These are phyloP conservation scores for Tulasnella sp. DNA, from an alignment of 768 basidiomycete species.

Conservation along the genomic window DNA sequence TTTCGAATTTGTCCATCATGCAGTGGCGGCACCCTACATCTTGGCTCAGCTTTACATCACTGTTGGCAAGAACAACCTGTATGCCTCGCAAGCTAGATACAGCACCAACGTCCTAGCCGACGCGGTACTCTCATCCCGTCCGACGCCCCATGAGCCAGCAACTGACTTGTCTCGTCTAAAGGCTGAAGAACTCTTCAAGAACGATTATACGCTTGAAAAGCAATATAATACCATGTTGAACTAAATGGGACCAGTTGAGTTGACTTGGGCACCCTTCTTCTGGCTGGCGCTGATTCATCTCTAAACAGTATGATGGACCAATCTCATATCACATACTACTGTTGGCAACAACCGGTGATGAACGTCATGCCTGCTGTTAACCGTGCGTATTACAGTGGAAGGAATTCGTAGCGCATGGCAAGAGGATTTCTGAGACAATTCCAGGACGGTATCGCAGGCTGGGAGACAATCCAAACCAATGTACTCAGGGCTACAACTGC, in stretches of 20 bases:
- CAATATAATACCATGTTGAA: conserved; percentile 41
- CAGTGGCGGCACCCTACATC: conserved; percentile 46
- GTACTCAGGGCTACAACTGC: conserved; percentile 35
- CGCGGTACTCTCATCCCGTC: too few species aligned
- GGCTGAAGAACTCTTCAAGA: conserved; percentile 40
- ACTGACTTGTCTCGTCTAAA: too few species aligned
- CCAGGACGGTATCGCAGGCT: conserved; percentile 37
- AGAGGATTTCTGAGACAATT: too few species aligned
- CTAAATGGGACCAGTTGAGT: conserved; percentile 54
- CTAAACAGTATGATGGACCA: conserved; percentile 59
- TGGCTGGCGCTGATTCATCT: too few species aligned
- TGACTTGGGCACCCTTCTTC: too few species aligned
- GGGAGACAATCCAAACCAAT: conserved; percentile 52
- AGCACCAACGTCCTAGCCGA: conserved; percentile 48
- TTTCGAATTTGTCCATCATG: conserved; percentile 61
- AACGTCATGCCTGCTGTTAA: conserved; percentile 46
- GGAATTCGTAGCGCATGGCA: conserved; percentile 51
- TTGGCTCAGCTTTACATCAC: conserved; percentile 45
- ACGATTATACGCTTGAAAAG: conserved; percentile 47
- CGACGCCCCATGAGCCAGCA: too few species aligned
- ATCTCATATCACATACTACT: conserved; percentile 50
- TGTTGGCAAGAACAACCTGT: conserved; percentile 48
- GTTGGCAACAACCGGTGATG: conserved; percentile 59
- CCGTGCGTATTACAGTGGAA: conserved; percentile 50
- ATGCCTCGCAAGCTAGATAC: conserved; percentile 49